phyloP scores from a whole-genome alignment of 306 rosid genomes.

The Vicia faba region DNA sequence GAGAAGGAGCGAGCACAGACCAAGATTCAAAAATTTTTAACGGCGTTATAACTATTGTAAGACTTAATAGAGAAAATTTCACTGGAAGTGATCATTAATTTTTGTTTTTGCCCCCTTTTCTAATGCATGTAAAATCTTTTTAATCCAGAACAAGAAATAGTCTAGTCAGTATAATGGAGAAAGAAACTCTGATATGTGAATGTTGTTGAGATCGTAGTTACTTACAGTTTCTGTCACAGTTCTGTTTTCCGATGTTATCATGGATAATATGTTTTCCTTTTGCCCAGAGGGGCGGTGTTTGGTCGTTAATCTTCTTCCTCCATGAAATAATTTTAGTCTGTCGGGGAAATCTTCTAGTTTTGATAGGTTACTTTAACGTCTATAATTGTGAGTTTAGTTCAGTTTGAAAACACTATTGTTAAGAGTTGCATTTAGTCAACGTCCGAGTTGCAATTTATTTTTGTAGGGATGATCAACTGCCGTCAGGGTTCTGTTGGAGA shows the following conservation, averaged over 20 bases:
- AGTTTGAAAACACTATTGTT: background rate
- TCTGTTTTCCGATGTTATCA: constrained; percentile 12
- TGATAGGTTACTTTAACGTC: background rate
- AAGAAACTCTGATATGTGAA: constrained; percentile 32
- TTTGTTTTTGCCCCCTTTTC: background rate
- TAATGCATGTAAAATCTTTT: constrained; percentile 28
- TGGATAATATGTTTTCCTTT: constrained; percentile 8
- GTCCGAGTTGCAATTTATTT: background rate
- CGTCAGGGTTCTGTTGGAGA: background rate
- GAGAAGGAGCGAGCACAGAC: constrained; percentile 88
- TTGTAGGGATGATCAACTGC: constrained; percentile 1
- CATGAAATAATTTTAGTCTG: background rate
- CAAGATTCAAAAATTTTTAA: constrained; percentile 78
- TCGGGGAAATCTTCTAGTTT: background rate
- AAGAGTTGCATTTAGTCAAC: background rate
- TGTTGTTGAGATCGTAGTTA: constrained; percentile 31
- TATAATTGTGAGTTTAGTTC: background rate
- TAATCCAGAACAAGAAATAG: constrained; percentile 22
- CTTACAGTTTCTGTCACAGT: background rate
- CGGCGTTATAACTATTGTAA: constrained; percentile 52
- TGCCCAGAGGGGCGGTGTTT: background rate
- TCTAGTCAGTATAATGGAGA: constrained; percentile 26
- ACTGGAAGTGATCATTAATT: constrained; percentile 8
- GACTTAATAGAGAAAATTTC: constrained; percentile 19
- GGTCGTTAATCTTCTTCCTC: constrained; percentile 6